Conservation (phyloP, 2,329 filamentous ascomycete genomes). For the Talaromyces sp. region DNA sequence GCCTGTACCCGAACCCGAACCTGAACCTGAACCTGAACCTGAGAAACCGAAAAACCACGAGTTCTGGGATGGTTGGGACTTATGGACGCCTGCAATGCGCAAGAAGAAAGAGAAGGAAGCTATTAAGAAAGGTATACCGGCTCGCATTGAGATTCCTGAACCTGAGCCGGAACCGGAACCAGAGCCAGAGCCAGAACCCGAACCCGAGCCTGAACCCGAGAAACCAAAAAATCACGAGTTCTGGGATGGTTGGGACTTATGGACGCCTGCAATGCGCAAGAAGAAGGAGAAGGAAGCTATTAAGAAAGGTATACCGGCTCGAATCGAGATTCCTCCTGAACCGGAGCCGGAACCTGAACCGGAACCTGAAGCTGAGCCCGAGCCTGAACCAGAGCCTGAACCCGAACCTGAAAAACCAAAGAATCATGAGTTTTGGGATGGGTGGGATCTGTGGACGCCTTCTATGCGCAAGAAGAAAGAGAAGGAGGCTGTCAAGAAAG, state of each 20-base stretch:
- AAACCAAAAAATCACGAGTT: conserved; percentile 7
- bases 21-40: conserved; percentile 20
- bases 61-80: conserved; percentile 7
- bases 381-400: conserved; percentile 17
- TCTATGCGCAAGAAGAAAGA: conserved; percentile 24
- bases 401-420: conserved; percentile 17
- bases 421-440: conserved; percentile 7
- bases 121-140: conserved; percentile 14
- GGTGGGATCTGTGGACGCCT: conserved; percentile 10
- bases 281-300: conserved; percentile 10
- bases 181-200: conserved; percentile 48
- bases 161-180: no score
- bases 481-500: conserved; percentile 31
- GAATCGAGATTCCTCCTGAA: conserved; percentile 2
- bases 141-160: conserved; percentile 13
- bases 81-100: conserved; percentile 11
- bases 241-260: conserved; percentile 6
- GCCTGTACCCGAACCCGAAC: conserved; percentile 12
- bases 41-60: conserved; percentile 12
- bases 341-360: conserved; percentile 27
- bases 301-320: conserved; percentile 1
- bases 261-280: not conserved
- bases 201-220: conserved; percentile 7
- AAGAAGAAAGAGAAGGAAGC: conserved; percentile 37
- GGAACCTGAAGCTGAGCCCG: conserved; percentile 8